Base-by-base conservation (phyloP, 371 early-diverging fungal species). In the Mortierella sp. region DNA sequence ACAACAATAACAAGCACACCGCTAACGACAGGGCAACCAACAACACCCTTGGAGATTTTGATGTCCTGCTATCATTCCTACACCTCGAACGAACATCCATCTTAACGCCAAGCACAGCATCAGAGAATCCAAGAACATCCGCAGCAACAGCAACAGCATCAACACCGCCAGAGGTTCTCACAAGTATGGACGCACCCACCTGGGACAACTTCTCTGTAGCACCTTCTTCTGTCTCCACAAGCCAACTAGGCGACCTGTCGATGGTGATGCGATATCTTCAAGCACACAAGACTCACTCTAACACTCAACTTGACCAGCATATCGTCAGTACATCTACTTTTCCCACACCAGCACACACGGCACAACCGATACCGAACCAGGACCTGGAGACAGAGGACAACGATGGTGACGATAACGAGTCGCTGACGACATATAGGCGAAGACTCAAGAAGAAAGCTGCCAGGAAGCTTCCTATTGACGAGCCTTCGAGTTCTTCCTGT, bases 401-500 rank as follows among this genome's bases (percentile, higher is more conserved):
- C 48, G 73, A 73, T 40, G 69, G 73, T 10, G 73, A 80, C 14
- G 67, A 67, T 0, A 34, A 34, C 61, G 50, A 14, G 50, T 24
- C 40, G 6, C 28, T 19, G 40, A 19, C 44, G 10, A 28, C 55
- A n/a, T 54, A 9, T 13, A 55, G 26, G 71, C 72, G 77, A 37
- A 61, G 71, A 43, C 55, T 40, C 77, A 79, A 69, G 51, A 83
- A 72, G 37, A 82, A 70, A 31, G 19, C 40, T 4, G 26, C 50
- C 16, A 31, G 48, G 28, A 76, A 54, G 16, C 78, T 85, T 40
- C 74, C 85, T 13, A 76, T 85, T 67, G 85, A 85, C 44, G 85
- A 85, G 50, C 85, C 85, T 11, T 73, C 81, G 13, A 81, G 81
- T 53, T 75, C 78, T n/a, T 77, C 80, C 28, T 67, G 72, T 26